These are phyloP conservation scores for Colletotrichum sojae DNA, from an alignment of 2,329 filamentous ascomycete species.

Conservation along the genomic window DNA sequence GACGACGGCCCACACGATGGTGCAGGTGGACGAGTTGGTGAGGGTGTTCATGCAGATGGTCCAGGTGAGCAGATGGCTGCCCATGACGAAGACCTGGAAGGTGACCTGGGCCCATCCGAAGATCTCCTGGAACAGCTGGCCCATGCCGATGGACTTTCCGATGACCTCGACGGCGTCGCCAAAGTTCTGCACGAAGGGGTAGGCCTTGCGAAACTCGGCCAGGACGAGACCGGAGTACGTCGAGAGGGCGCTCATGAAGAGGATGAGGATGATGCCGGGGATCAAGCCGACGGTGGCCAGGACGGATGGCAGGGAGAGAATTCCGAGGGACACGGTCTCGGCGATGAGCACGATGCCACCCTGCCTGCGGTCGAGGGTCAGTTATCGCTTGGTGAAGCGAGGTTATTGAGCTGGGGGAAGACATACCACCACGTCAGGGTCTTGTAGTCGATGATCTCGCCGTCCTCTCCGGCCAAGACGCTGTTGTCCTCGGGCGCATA, in stretches of 20 bases:
- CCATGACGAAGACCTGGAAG: slow-evolving; percentile 78
- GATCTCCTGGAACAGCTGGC: slow-evolving; percentile 69
- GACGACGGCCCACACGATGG: slow-evolving; percentile 74
- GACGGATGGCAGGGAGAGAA: slow-evolving; percentile 82
- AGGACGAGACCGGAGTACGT: slow-evolving; percentile 70
- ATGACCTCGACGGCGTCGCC: slow-evolving; percentile 76
- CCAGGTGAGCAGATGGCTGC: slow-evolving; percentile 78
- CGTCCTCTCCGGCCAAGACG: slow-evolving; percentile 33
- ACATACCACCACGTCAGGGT: slow-evolving; percentile 56
- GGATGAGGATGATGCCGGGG: slow-evolving; percentile 80
- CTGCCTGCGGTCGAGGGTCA: slow-evolving; percentile 51
- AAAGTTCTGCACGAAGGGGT: slow-evolving; percentile 78
- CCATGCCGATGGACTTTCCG: slow-evolving; percentile 59
- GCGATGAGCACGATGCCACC: slow-evolving; percentile 60
- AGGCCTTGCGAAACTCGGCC: slow-evolving; percentile 79
- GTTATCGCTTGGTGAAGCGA: background rate
- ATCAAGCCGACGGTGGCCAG: slow-evolving; percentile 80
- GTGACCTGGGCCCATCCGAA: slow-evolving; percentile 72
- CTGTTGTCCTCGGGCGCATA: slow-evolving; percentile 31
- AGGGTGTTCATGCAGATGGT: slow-evolving; percentile 77
- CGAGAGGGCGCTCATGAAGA: slow-evolving; percentile 76
- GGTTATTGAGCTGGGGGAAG: too few species aligned
- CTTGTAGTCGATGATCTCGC: slow-evolving; percentile 52
- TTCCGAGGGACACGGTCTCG: slow-evolving; percentile 62
- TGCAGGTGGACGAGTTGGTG: slow-evolving; percentile 72